A percentile compares a stretch with the other conserved stretches of the same genome.
These are phyloP conservation scores for Hypoxylon sp. DNA, from an alignment of 2,329 filamentous ascomycete species.

Conservation along the genomic window DNA sequence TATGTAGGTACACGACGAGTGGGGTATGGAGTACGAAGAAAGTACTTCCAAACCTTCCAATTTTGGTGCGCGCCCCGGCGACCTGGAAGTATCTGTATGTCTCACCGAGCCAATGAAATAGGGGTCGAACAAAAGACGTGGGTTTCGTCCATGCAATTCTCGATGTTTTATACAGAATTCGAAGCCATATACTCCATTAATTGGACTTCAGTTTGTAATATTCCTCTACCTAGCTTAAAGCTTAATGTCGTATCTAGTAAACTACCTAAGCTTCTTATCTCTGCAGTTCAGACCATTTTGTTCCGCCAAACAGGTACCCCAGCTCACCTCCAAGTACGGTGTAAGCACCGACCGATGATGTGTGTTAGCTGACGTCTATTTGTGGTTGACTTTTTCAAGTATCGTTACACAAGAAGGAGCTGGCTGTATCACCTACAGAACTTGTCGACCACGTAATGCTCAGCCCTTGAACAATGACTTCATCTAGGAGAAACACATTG, in stretches of 20 bases:
- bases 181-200: neutral
- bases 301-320: neutral
- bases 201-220: neutral
- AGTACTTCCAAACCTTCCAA: slow-evolving; percentile 12
- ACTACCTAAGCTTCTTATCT: slow-evolving; percentile 2
- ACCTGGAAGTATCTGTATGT: slow-evolving; percentile 2
- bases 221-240: neutral
- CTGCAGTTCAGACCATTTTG: neutral
- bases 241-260: neutral
- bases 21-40: slow-evolving; percentile 20
- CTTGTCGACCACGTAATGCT: slow-evolving; percentile 27
- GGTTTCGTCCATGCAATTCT: neutral
- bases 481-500: slow-evolving; percentile 10
- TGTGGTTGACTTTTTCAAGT: slow-evolving; percentile 10
- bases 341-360: slow-evolving; percentile 17
- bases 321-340: slow-evolving; percentile 13
- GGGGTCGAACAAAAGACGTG: slow-evolving; percentile 2
- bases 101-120: slow-evolving; percentile 13
- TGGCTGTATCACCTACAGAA: slow-evolving; percentile 18
- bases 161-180: neutral
- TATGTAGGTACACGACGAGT: slow-evolving; percentile 11
- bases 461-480: slow-evolving; percentile 36
- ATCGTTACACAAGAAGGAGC: slow-evolving; percentile 20
- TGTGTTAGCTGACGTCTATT: slow-evolving; percentile 6
- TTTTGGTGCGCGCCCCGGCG: slow-evolving; percentile 11